A percentile compares a stretch with the other conserved stretches of the same genome.
Conservation (phyloP, 75 land plant genomes). For the Pseudotsuga menziesii region DNA sequence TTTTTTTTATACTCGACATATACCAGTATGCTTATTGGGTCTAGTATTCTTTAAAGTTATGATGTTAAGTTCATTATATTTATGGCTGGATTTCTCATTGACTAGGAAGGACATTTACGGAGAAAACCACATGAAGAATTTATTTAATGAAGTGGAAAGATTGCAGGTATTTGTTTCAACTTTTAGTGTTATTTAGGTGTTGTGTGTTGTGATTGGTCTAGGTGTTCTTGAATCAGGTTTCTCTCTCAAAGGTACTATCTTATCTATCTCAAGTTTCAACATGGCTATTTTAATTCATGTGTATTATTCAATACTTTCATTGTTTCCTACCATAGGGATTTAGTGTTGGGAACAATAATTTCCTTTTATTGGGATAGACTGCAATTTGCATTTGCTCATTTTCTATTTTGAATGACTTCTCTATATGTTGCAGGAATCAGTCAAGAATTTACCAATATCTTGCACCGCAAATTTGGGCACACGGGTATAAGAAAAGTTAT, state of each 20-base stretch:
- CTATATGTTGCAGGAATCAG: conserved; percentile 31
- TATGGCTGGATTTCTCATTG: background rate
- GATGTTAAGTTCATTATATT: background rate
- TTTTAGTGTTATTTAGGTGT: background rate
- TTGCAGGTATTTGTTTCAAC: conserved; percentile 43
- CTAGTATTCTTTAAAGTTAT: background rate
- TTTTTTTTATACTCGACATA: too few species aligned
- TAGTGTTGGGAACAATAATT: background rate
- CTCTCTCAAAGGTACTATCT: background rate
- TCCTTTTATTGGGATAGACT: conserved; percentile 7
- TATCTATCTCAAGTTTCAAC: too few species aligned
- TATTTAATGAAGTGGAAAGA: conserved; percentile 46
- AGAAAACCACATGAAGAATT: conserved; percentile 21
- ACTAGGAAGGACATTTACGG: conserved; percentile 50
- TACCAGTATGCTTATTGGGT: background rate
- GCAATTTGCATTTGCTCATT: background rate
- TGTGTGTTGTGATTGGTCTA: background rate
- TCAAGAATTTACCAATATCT: conserved; percentile 41
- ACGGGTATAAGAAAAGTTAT: conserved; percentile 6
- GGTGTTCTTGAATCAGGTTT: background rate
- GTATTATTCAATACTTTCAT: background rate
- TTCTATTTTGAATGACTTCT: background rate
- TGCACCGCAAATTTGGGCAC: conserved; percentile 35
- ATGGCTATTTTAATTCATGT: background rate
- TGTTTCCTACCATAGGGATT: background rate